A percentile compares a stretch with the other conserved stretches of the same genome.
Evolutionary conservation across 805 yeast genomes (phyloP).

Genomic region (Tetrapisispora phaffii): DNA sequence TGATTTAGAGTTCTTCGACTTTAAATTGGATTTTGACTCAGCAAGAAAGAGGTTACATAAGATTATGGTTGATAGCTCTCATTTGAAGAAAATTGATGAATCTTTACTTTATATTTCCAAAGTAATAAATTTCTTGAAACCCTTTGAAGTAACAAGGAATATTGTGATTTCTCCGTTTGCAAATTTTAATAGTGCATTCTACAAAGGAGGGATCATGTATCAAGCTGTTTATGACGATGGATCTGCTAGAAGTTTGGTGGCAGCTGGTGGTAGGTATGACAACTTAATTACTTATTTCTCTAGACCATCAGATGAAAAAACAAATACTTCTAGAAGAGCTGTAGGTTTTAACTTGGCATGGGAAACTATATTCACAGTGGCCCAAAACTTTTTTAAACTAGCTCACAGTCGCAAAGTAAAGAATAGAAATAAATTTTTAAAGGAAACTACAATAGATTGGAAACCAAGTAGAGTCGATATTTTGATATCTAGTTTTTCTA

Average conservation of each 20-base stretch:
- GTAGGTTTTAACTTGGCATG: slow-evolving; percentile 84
- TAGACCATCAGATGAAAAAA: slow-evolving; percentile 37
- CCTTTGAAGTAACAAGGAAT: slow-evolving; percentile 49
- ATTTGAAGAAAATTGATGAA: slow-evolving; percentile 48
- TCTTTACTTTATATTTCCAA: slow-evolving; percentile 52
- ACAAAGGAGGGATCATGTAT: slow-evolving; percentile 77
- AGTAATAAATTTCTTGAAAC: slow-evolving; percentile 44
- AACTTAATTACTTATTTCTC: slow-evolving; percentile 56
- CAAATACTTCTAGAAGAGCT: slow-evolving; percentile 38
- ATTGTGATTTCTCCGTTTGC: slow-evolving; percentile 71
- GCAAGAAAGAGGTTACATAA: slow-evolving; percentile 56
- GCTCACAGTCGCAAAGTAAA: slow-evolving; percentile 25
- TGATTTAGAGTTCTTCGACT: slow-evolving; percentile 73
- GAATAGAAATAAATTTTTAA: slow-evolving; percentile 29
- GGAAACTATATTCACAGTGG: slow-evolving; percentile 48
- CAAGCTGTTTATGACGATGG: slow-evolving; percentile 66
- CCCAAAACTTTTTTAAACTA: slow-evolving; percentile 38
- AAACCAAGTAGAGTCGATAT: slow-evolving; percentile 67
- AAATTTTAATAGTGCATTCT: slow-evolving; percentile 73
- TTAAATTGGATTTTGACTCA: slow-evolving; percentile 55
- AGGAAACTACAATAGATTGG: slow-evolving; percentile 38
- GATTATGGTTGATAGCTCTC: slow-evolving; percentile 65
- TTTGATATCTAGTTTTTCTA: slow-evolving; percentile 59
- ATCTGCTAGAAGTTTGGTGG: slow-evolving; percentile 42
- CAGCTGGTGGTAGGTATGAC: slow-evolving; percentile 94